These are phyloP conservation scores for Oxyria digyna DNA, from an alignment of 148 eudicot species.

Conservation along the genomic window DNA sequence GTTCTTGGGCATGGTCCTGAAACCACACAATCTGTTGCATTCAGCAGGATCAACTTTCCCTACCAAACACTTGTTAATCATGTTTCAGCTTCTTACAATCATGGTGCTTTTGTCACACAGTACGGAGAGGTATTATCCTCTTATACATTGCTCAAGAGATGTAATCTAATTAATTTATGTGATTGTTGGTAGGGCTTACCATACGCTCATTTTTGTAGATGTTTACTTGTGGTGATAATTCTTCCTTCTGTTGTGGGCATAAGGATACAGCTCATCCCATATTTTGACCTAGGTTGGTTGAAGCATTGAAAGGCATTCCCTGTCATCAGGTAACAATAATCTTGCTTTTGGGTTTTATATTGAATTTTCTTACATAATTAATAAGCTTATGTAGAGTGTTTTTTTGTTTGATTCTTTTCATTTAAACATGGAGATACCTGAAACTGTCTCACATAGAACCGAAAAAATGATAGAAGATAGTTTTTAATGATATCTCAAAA, in stretches of 20 bases:
- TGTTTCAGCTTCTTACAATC: constrained; percentile 89
- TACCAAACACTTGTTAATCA: constrained; percentile 42
- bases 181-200: neutral
- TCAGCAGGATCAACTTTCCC: constrained; percentile 63
- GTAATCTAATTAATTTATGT: no score
- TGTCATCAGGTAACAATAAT: constrained; percentile 62
- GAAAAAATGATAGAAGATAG: neutral
- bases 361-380: neutral
- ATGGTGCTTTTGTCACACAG: constrained; percentile 78
- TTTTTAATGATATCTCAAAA: neutral
- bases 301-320: constrained; percentile 65
- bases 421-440: neutral
- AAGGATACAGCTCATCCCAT: constrained; percentile 74
- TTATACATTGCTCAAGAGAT: neutral
- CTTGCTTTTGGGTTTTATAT: neutral
- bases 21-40: constrained; percentile 60
- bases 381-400: neutral
- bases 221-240: constrained; percentile 93
- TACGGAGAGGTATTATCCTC: constrained; percentile 66
- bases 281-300: constrained; percentile 78
- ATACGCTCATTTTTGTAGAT: constrained; percentile 32
- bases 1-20: constrained; percentile 98
- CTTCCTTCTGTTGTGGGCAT: constrained; percentile 86
- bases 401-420: neutral
- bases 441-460: neutral